Evolutionary conservation across 306 rosid genomes (phyloP).

Genomic region (Potentilla sterilis): DNA sequence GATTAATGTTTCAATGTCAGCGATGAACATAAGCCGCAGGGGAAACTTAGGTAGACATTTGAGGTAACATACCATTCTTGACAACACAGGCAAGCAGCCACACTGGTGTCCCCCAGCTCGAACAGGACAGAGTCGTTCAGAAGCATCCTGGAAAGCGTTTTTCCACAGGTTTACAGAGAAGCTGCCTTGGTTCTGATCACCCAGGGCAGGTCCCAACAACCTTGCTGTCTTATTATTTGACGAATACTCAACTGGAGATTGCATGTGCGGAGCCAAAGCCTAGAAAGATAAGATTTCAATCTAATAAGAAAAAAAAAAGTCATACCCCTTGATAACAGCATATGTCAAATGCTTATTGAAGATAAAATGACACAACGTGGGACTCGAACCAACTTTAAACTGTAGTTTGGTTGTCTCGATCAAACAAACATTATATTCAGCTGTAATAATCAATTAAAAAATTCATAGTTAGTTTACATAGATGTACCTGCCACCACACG

Average conservation of each 20-base stretch:
- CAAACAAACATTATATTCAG: conserved; percentile 17
- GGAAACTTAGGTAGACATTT: neutral
- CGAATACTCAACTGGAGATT: conserved; percentile 44
- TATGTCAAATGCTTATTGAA: neutral
- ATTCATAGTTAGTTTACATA: conserved; percentile 2
- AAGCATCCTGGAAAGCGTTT: conserved; percentile 86
- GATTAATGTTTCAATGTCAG: neutral
- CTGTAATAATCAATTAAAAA: conserved; percentile 11
- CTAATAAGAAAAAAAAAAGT: conserved; percentile 12
- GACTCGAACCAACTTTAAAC: neutral
- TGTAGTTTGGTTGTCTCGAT: conserved; percentile 1
- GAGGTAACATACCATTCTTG: conserved; percentile 62
- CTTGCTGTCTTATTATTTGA: conserved; percentile 50
- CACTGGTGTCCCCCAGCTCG: conserved; percentile 95
- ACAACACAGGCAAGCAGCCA: conserved; percentile 89
- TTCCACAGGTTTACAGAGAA: conserved; percentile 79
- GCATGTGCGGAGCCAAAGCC: conserved; percentile 97
- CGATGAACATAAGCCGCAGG: neutral
- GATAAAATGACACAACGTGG: neutral
- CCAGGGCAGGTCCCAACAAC: conserved; percentile 72
- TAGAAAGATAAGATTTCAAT: conserved; percentile 36
- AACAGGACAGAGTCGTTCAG: conserved; percentile 89
- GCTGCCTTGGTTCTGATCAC: conserved; percentile 86
- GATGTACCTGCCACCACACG: conserved; percentile 98
- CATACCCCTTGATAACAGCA: neutral